Conservation (phyloP, 78 protist species). For the slime mould (Dictyostelium discoideum) region dicty_2.7 NC_007088.5:6437501-6438000, state of each 20-base stretch:
- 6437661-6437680: constrained; percentile 20
- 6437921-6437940: constrained; percentile 8
- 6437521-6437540: constrained; percentile 41
- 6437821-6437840: constrained; percentile 39
- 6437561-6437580: constrained; percentile 52
- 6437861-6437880: neutral
- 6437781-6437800: neutral
- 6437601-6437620: constrained; percentile 61
- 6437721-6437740: neutral
- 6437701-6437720: constrained; percentile 7
- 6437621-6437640: constrained; percentile 74
- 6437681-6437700: constrained; percentile 44
- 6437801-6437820: constrained; percentile 34
- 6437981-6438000: constrained; percentile 3
- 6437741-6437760: constrained; percentile 52
- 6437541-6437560: constrained; percentile 46
- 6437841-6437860: constrained; percentile 37
- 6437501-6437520: constrained; percentile 82
- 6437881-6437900: constrained; percentile 1
- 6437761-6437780: constrained; percentile 47
- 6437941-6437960: constrained; percentile 12
- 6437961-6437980: neutral
- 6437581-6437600: constrained; percentile 26
- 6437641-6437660: constrained; percentile 59
- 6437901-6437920: neutral